Conservation (phyloP, 768 basidiomycete genomes). For the Cystofilobasidium ferigula region DNA sequence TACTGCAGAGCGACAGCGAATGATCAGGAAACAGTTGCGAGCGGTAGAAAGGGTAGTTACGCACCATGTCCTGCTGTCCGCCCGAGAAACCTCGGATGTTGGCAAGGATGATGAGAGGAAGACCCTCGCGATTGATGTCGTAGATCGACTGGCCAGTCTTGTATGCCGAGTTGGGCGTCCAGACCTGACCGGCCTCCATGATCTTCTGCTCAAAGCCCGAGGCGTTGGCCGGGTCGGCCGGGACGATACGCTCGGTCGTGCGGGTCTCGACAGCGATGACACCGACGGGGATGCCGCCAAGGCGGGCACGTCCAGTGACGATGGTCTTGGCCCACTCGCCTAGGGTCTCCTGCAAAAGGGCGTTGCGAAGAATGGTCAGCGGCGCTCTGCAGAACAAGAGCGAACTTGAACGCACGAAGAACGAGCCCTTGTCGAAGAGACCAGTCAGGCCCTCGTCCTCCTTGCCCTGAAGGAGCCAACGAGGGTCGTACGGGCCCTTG, state of each 20-base stretch:
- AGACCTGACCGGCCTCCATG: conserved; percentile 95
- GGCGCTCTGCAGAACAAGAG: not conserved
- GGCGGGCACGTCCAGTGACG: conserved; percentile 86
- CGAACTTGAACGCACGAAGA: conserved; percentile 41
- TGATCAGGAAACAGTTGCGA: not conserved
- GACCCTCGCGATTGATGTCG: conserved; percentile 92
- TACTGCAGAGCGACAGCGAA: conserved; percentile 41
- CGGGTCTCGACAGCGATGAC: conserved; percentile 97
- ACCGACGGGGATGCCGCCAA: conserved; percentile 94
- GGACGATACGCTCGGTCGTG: conserved; percentile 88
- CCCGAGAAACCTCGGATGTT: conserved; percentile 99
- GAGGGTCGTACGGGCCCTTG: conserved; percentile 88
- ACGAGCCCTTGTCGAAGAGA: conserved; percentile 94
- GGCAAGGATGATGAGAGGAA: conserved; percentile 95
- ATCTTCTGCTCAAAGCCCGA: conserved; percentile 92
- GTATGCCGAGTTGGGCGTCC: conserved; percentile 99
- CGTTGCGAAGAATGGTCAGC: not conserved
- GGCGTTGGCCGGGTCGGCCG: conserved; percentile 95
- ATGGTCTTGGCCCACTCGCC: conserved; percentile 99
- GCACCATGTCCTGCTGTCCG: conserved; percentile 89
- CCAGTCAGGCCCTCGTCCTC: conserved; percentile 73
- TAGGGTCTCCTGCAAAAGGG: conserved; percentile 68
- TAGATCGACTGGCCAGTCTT: conserved; percentile 99
- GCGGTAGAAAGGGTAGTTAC: conserved; percentile 20
- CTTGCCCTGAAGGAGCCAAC: conserved; percentile 97